Base-by-base conservation (phyloP, 306 rosid species). In the Sindora glabra region DNA sequence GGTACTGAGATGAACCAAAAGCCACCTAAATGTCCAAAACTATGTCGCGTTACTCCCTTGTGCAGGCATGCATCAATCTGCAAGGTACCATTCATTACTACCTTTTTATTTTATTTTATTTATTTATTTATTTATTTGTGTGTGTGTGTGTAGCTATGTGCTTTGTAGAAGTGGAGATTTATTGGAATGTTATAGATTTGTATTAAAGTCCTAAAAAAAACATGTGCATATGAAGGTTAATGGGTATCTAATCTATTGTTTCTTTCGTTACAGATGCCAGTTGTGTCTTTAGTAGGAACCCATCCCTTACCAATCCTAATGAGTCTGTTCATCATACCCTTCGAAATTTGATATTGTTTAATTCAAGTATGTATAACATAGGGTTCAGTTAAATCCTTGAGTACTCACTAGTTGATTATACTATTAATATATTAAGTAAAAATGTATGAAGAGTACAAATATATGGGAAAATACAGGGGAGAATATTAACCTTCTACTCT, bases 1-100 rank as follows among this genome's bases (percentile, higher is more conserved):
- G 98, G 98, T 58, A 86, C 85, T n/a, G 96, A 92, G 84, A 79
- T 37, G 83, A 86, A 86, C 52, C 95, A 92, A 72, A 92, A 81
- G 77, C 95, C 96, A 54, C 98, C 98, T 26, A 83, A 71, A 77
- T 92, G 98, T 71, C 84, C 73, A 40, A 88, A 83, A 65, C 80
- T 16, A 37, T 92, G 98, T 57, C 68, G 72, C 52, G 77, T 88
- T 70, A 45, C 69, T 55, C 88, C 90, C 65, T 58, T 92, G 60
- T 92, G 98, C 71, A 72, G 85, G 62, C 98, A 92, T 83, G 86
- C 77, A 60, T 55, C 65, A 68, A 83, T 40, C 42, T 18, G 40
- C 66, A 92, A 88, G 98, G 98, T 92, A 86, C 59, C 27, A 19
- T 44, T 39, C 55, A 23, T 49, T 40, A 36, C 30, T 62, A 16